These are phyloP conservation scores for Achlya hypogyna DNA, from an alignment of 352 stramenopile genomes.

Conservation along the genomic window DNA sequence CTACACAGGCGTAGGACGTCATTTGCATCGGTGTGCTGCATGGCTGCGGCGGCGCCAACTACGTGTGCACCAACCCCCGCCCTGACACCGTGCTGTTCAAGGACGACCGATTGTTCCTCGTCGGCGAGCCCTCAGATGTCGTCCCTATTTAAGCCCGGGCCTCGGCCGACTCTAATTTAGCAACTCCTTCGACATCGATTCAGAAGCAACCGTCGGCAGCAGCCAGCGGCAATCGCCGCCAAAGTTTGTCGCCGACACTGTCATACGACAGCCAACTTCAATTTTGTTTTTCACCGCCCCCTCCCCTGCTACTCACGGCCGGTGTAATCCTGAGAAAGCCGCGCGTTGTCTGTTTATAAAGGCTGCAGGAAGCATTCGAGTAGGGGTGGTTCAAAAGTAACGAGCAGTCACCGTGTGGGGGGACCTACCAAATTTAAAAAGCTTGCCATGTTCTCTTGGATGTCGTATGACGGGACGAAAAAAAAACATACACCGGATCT, in stretches of 20 bases:
- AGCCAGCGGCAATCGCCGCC: too few species aligned
- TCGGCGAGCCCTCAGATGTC: not conserved
- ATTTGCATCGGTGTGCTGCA: constrained; percentile 1
- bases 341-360: too few species aligned
- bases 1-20: not conserved
- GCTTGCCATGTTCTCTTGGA: too few species aligned
- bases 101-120: not conserved
- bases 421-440: not conserved
- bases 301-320: too few species aligned
- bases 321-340: too few species aligned
- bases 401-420: not conserved
- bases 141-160: not conserved
- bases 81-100: not conserved
- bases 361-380: too few species aligned
- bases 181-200: too few species aligned
- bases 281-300: not conserved
- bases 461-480: too few species aligned
- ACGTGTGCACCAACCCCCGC: not conserved
- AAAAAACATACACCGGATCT: not conserved
- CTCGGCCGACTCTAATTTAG: too few species aligned
- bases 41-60: not conserved
- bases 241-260: too few species aligned
- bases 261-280: not conserved
- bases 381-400: too few species aligned
- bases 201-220: too few species aligned